Evolutionary conservation across 306 rosid species (phyloP), one percentile per base, ranked within the genome.

Genomic region (Ammopiptanthus mongolicus): DNA sequence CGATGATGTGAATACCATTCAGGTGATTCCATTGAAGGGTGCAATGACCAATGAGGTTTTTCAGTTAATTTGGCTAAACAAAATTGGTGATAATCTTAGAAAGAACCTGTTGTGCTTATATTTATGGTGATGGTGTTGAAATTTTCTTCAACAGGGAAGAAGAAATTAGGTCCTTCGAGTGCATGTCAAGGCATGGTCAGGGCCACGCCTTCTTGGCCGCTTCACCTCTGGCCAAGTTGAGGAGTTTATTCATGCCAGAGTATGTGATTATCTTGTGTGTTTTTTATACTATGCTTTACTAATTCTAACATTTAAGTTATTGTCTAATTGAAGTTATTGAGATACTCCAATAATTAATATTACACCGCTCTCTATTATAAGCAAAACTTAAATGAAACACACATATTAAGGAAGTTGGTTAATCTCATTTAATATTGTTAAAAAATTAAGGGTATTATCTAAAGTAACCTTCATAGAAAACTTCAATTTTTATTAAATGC

Each of bases 21-120:
- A 86, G 77, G 83, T 90, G 86, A 75, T 82, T 19, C 98, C 91
- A 7, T 28, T 95, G 74, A 95, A 86, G 22, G 99, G 97, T 29
- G 98, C 98, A 44, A 86, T 95, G 98, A 95, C 99, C 18, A 95
- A 95, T 74, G 88, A 95, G 81, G 97, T 95, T 29, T 95, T 81
- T 25, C 86, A 87, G 84, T 47, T 95, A 22, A 92, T 82, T n/a
- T 95, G 98, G 99, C 91, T 91, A 0, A 81, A 85, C 10, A 82
- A 50, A 66, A 77, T 59, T 6, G 88, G 75, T 4, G 87, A 44
- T 14, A 19, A 73, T 57, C 11, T 51, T 1, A 83, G 90, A 47
- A 89, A 88, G 44, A n/a, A n/a, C n/a, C n/a, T n/a, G 99, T 90
- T 17, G 65, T 95, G 86, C 86, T 95, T 61, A 85, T 98, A 2